Conservation (phyloP, 2,329 filamentous ascomycete genomes). For the Aspergillus floridensis region DNA sequence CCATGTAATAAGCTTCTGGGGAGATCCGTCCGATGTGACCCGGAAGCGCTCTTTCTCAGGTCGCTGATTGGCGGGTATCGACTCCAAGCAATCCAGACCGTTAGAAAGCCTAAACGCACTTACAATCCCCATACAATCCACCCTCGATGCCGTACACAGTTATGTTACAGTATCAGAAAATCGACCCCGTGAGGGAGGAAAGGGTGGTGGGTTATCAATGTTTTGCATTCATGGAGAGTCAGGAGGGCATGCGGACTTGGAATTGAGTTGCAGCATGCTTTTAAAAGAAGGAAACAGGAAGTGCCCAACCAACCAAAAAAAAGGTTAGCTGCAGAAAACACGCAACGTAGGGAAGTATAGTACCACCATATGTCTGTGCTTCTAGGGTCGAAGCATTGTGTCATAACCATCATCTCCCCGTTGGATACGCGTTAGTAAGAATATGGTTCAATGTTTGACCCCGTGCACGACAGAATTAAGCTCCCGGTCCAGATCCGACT, state of each 20-base stretch:
- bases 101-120: constrained; percentile 1
- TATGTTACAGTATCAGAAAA: constrained; percentile 5
- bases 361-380: not conserved
- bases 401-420: not conserved
- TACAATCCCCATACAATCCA: not conserved
- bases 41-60: not conserved
- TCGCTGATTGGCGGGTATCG: constrained; percentile 11
- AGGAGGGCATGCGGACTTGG: not conserved
- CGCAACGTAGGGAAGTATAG: not conserved
- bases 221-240: not conserved
- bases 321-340: not conserved
- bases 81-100: constrained; percentile 8
- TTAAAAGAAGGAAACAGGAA: not conserved
- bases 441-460: constrained; percentile 3
- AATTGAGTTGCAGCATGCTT: not conserved
- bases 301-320: not conserved
- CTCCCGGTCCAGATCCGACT: constrained; percentile 6
- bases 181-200: not conserved
- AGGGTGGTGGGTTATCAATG: not conserved
- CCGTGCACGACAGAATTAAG: constrained; percentile 8
- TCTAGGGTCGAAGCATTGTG: constrained; percentile 1
- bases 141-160: not conserved
- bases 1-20: constrained; percentile 13
- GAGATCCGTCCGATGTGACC: constrained; percentile 13
- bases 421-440: not conserved